Conservation (phyloP, 2,329 filamentous ascomycete genomes). For the Trichoderma sp. region DNA sequence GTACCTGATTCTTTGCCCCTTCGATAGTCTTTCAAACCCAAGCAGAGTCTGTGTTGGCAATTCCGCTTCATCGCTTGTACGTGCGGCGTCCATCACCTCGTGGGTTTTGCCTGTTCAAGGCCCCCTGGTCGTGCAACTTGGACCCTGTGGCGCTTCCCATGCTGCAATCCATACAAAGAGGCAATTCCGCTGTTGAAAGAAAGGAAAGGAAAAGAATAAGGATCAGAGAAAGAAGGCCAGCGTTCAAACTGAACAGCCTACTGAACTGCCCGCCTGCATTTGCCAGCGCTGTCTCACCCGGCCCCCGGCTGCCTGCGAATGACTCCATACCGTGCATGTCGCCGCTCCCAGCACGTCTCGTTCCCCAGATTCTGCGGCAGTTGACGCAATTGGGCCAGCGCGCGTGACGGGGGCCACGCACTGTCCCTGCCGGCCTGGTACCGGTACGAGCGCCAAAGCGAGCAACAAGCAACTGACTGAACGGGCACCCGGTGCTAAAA, state of each 20-base stretch:
- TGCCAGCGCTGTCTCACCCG: neutral
- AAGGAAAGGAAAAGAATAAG: neutral
- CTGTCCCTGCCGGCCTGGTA: constrained; percentile 5
- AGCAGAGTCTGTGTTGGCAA: neutral
- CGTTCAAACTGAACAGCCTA: neutral
- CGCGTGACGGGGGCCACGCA: constrained; percentile 24
- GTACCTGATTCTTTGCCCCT: neutral
- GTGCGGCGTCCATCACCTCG: neutral
- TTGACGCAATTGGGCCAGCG: constrained; percentile 23
- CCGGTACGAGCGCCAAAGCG: neutral
- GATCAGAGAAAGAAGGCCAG: neutral
- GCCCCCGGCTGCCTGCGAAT: neutral
- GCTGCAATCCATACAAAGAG: neutral
- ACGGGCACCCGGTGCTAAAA: neutral
- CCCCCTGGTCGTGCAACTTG: neutral
- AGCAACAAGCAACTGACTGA: neutral
- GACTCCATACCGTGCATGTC: neutral
- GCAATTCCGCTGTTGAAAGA: neutral
- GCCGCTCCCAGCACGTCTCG: constrained; percentile 4
- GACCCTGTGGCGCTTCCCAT: neutral
- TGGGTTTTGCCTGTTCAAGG: neutral
- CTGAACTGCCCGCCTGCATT: neutral
- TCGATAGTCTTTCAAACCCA: neutral
- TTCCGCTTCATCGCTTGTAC: neutral
- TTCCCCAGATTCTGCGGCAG: constrained; percentile 4